Base-by-base conservation (phyloP, 1,284 basidiomycete genomes). In the Ceratobasidium sp. region DNA sequence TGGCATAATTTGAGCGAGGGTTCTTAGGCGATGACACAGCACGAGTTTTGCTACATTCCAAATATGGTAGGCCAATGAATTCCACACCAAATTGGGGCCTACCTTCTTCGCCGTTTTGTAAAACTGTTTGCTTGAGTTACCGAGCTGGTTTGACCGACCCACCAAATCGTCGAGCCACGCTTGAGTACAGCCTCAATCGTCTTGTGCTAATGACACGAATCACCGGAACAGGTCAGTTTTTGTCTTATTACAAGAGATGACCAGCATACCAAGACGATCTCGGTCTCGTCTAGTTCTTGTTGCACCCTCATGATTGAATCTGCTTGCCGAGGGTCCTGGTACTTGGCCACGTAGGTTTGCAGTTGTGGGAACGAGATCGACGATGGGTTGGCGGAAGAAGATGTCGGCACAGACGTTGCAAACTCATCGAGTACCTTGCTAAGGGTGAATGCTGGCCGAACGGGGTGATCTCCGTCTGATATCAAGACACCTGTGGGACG, bases 271-370 rank as follows among this genome's bases (percentile, higher is more conserved):
- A 98, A 84, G 46, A 99, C 90, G 79, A 99, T 97, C 91, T 99
- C 99, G 7, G 98, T 99, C 86, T 99, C 98, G 81, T 99, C 98
- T 61, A 99, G 84, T 82, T 99, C 98, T 81, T 96, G 92, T 83
- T 99, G 98, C 19, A 99, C 97, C 80, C 92, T 90, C 96, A 99
- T 97, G 80, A 99, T 98, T 19, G 94, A 92, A 84, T 99, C 98
- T 2, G 98, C 98, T 84, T 99, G 96, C 77, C 91, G 89, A 5
- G 98, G 98, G 83, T 99, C 98, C 84, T 99, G 98, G 83, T 98
- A 99, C 83, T 97, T 96, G 81, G 89, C 85, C 65, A 99, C 83
- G 82, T 96, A 98, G 19, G 87, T 88, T 65, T 90, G 87, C 77
- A 95, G 86, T 74, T 93, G 90, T 61, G 87, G 87, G 85, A 89